Evolutionary conservation across 108 stramenopile genomes (phyloP), one percentile per base, ranked within the genome.

Genomic region (Aurantiochytrium sp.): DNA sequence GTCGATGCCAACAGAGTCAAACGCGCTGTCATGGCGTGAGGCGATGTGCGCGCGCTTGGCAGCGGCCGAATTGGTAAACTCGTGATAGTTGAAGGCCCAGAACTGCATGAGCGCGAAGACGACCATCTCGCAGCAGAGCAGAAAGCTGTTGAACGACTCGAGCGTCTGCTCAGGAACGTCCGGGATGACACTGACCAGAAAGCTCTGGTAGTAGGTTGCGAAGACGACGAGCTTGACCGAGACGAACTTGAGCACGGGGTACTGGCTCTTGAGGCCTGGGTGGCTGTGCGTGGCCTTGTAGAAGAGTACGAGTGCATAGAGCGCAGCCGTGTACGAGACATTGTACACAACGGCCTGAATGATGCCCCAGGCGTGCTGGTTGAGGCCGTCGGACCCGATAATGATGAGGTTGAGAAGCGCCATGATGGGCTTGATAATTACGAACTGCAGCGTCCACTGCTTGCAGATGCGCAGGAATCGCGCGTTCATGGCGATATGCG

Each of bases 61-160:
- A 48, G 42, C 73, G 39, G 42, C 42, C 21, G 39, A 41, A 1
- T 10, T 37, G 8, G 59, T 65, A 24, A 81, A 81, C 45, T 81
- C 73, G 3, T 15, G 36, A 41, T 48, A 81, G 68, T 30, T 8
- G 37, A 88, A 88, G 24, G 88, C 88, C 39, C 55, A 85, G n/a
- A 54, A 86, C n/a, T 86, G 81, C 15, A 88, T 15, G n/a, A 41
- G 17, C 5, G 88, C 85, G 86, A 88, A 88, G 17, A 85, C 37
- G 0, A 88, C 59, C 88, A 88, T 88, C 55, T 88, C 88, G 45
- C 50, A 48, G 32, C 88, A 88, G 34, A 88, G 88, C 27, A 88
- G 12, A 30, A 88, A 68, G 65, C 53, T 86, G 85, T 88, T 88
- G 50, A 52, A 88, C 12, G 52, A 30, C 17, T 88, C 85, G 27